Conservation (phyloP, 441 rosid genomes). For the Syzygium syzygioides region DNA sequence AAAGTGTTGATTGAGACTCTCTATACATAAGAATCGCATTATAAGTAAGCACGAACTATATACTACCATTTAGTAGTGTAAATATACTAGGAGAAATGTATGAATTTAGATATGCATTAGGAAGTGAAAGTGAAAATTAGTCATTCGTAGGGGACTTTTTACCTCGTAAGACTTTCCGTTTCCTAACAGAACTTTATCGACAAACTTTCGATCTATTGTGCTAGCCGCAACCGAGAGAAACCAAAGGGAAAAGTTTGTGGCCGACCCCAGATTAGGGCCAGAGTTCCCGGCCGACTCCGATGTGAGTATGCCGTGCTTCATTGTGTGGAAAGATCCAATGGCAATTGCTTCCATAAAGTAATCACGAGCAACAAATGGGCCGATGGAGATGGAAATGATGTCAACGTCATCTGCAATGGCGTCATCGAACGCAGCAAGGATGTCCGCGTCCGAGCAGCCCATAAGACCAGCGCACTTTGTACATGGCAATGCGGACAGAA, state of each 20-base stretch:
- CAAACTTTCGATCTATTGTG: slow-evolving; percentile 23
- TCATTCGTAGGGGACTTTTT: no score
- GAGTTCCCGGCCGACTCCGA: slow-evolving; percentile 23
- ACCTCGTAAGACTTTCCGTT: slow-evolving; percentile 21
- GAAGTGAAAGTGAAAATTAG: neutral
- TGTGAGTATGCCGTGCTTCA: slow-evolving; percentile 24
- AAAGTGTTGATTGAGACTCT: slow-evolving; percentile 42
- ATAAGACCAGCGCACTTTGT: slow-evolving; percentile 42
- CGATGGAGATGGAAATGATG: slow-evolving; percentile 34
- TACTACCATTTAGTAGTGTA: neutral
- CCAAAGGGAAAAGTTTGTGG: slow-evolving; percentile 25
- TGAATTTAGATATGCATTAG: neutral
- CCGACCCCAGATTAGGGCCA: slow-evolving; percentile 14
- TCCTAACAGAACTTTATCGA: slow-evolving; percentile 24
- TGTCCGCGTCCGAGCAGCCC: slow-evolving; percentile 30
- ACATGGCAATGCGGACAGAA: slow-evolving; percentile 38
- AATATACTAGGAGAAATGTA: neutral
- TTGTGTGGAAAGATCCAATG: slow-evolving; percentile 41
- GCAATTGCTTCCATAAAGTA: slow-evolving; percentile 26
- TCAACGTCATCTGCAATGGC: slow-evolving; percentile 47
- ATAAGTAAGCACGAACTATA: no score
- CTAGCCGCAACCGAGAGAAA: slow-evolving; percentile 25
- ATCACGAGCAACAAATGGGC: neutral
- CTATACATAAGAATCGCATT: neutral
- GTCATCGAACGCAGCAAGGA: slow-evolving; percentile 40